Percentiles rank a stretch among this genome's conserved stretches.
Evolutionary conservation across 202 grass and related monocot species (phyloP).

Genomic region (Zoysia matrella): DNA sequence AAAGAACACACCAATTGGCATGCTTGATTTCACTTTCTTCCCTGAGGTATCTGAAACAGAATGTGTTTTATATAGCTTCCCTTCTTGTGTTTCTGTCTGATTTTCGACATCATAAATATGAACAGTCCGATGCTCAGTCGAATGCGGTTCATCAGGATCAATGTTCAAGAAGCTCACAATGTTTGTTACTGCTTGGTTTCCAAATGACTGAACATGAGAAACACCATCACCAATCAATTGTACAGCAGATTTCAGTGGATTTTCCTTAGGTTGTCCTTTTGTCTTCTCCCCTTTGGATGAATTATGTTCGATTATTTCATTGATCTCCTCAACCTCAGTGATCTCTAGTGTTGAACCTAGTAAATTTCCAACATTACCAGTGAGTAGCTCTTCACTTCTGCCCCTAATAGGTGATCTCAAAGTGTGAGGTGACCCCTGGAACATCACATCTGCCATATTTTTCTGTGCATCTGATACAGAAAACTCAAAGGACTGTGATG

Average conservation of each 20-base stretch:
- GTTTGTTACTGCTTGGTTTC: constrained; percentile 96
- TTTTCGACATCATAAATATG: constrained; percentile 53
- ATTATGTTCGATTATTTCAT: constrained; percentile 50
- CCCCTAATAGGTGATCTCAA: constrained; percentile 51
- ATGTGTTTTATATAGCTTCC: constrained; percentile 59
- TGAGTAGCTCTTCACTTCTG: constrained; percentile 61
- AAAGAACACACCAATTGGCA: constrained; percentile 85
- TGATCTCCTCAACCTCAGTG: constrained; percentile 66
- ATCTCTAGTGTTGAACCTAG: constrained; percentile 74
- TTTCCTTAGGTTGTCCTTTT: constrained; percentile 67
- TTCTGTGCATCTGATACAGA: constrained; percentile 54
- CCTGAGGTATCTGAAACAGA: constrained; percentile 68
- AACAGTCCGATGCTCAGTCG: constrained; percentile 44
- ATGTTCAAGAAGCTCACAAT: constrained; percentile 98
- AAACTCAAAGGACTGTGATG: constrained; percentile 68
- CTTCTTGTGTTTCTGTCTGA: constrained; percentile 52
- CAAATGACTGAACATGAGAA: constrained; percentile 93
- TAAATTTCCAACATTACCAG: constrained; percentile 65
- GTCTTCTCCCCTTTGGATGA: constrained; percentile 58
- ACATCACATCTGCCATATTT: constrained; percentile 43
- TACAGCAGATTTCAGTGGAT: constrained; percentile 91
- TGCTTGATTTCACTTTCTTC: constrained; percentile 49
- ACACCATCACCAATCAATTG: constrained; percentile 97
- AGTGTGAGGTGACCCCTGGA: constrained; percentile 47
- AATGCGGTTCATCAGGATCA: constrained; percentile 73